Evolutionary conservation across 2,329 filamentous ascomycete species (phyloP).

Genomic region (Pyrenophora seminiperda): DNA sequence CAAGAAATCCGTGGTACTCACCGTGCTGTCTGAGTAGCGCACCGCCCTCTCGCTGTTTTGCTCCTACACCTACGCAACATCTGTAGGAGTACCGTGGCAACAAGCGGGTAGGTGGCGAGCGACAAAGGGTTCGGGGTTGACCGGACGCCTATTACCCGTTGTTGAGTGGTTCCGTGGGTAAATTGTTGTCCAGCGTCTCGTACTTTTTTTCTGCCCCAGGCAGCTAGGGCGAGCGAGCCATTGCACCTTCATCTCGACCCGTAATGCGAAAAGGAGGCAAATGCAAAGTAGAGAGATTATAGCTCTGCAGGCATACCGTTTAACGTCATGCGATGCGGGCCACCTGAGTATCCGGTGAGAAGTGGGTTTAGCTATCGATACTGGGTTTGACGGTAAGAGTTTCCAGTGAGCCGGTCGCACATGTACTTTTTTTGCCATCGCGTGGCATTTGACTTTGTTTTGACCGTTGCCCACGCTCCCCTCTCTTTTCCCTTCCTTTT

Average conservation of each 20-base stretch:
- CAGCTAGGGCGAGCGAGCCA: slow-evolving; percentile 1
- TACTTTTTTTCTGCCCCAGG: slow-evolving; percentile 15
- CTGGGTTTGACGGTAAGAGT: neutral
- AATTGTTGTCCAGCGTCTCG: slow-evolving; percentile 9
- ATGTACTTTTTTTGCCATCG: neutral
- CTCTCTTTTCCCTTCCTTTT: neutral
- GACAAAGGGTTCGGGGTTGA: slow-evolving; percentile 1
- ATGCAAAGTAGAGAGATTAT: slow-evolving; percentile 19
- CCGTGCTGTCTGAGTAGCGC: too few species aligned
- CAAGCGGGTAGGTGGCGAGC: neutral
- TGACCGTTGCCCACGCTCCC: neutral
- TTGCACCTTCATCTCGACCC: slow-evolving; percentile 13
- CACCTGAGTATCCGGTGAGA: neutral
- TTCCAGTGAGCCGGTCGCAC: too few species aligned
- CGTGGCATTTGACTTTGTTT: neutral
- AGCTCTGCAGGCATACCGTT: slow-evolving; percentile 5
- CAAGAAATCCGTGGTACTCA: neutral
- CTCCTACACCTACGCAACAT: neutral
- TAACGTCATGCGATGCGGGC: slow-evolving; percentile 2
- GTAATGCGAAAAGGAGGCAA: slow-evolving; percentile 16
- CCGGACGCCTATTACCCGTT: slow-evolving; percentile 6
- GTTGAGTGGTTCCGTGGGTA: slow-evolving; percentile 8
- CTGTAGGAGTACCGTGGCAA: neutral
- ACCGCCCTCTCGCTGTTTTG: too few species aligned
- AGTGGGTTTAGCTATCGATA: slow-evolving; percentile 23